Base-by-base conservation (phyloP, 768 basidiomycete species). In the Lyophyllum decastes region DNA sequence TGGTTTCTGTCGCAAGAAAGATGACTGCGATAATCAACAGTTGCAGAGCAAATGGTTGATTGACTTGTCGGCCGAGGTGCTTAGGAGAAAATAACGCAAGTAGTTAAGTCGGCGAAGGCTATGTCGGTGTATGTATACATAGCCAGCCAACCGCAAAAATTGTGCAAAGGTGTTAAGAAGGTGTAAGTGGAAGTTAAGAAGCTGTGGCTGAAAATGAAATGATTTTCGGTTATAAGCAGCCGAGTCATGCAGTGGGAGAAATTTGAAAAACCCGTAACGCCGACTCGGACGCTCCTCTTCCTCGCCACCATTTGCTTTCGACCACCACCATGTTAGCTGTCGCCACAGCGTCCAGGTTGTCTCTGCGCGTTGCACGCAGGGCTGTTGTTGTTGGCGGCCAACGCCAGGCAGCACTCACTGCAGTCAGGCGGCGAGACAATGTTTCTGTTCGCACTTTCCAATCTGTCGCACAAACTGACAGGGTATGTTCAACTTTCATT, bases 381-480 rank as follows among this genome's bases (percentile, higher is more conserved):
- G 80, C 80, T 44, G 68, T 80, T 24, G 67, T 81, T 55, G 75
- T 84, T 46, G 81, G 82, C 41, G 76, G 78, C 30, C 79, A 76
- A 57, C 77, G 78, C 56, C 81, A 80, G 55, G 75, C 77, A 45
- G 77, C 72, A 54, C 63, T 79, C 46, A 68, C 75, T 58, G 77
- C 73, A 19, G 70, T 81, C 27, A 74, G 78, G 61, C 71, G 76
- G 47, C 73, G 66, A 56, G 62, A 59, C 35, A 68, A 66, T 47
- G 65, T 70, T 44, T 70, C 71, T 24, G 66, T 72, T 52, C 75
- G 84, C 46, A 73, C 72, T 51, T 76, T 88, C 52, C 86, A 87
- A 64, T 82, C 83, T 61, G 79, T 82, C 57, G 85, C 87, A 9
- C 89, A 91, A 70, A 88, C 89, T 6, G 89, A 92, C 76, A 76